Evolutionary conservation across 2,329 filamentous ascomycete species (phyloP).

Genomic region (Hortaea werneckii): DNA sequence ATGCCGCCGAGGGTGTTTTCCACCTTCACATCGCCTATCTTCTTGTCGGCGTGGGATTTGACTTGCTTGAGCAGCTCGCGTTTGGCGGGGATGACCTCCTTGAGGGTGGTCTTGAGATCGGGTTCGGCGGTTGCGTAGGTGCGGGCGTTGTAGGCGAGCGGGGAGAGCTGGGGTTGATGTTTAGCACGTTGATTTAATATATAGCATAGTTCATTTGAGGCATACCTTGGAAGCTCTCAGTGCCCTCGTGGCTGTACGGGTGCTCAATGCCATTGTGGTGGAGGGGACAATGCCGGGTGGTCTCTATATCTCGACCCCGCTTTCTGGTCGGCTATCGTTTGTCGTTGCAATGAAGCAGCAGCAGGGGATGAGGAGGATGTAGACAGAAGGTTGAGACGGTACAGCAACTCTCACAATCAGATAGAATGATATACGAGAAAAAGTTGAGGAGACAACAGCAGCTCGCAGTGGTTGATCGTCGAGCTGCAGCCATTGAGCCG

Average conservation of each 20-base stretch:
- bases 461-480: too few relatives aligned
- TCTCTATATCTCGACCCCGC: not conserved
- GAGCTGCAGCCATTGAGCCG: not conserved
- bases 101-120: conserved; percentile 80
- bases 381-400: too few relatives aligned
- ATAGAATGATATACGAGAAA: too few relatives aligned
- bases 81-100: conserved; percentile 78
- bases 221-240: conserved; percentile 55
- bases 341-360: too few relatives aligned
- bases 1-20: conserved; percentile 93
- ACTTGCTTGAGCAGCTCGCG: conserved; percentile 88
- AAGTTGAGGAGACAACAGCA: too few relatives aligned
- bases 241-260: conserved; percentile 52
- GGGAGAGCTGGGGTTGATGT: conserved; percentile 15
- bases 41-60: conserved; percentile 72
- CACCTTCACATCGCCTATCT: conserved; percentile 84
- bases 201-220: not conserved
- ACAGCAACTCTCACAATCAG: too few relatives aligned
- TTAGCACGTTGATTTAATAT: not conserved
- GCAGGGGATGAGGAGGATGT: too few relatives aligned
- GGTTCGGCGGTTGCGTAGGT: conserved; percentile 69
- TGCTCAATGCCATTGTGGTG: conserved; percentile 51
- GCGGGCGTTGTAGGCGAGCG: conserved; percentile 28
- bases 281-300: too few relatives aligned
- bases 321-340: not conserved